Evolutionary conservation across 73 alveolate species (phyloP), one percentile per base, ranked within the genome.

Genomic region (Paraurostyla sp.): DNA sequence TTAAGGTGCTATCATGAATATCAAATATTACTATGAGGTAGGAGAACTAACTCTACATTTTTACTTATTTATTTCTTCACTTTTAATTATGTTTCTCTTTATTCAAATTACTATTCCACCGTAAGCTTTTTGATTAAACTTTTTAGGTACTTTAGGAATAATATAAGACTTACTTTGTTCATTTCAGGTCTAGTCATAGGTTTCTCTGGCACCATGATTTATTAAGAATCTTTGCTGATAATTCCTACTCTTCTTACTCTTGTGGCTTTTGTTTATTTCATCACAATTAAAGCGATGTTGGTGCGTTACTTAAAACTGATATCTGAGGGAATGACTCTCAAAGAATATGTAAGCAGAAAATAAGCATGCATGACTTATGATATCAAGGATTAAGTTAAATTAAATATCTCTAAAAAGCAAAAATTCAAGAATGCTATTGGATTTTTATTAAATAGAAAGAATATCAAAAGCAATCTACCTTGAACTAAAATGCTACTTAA

Each of bases 291-390:
- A 16, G 48, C 23, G 52, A 45, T 73, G 71, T 20, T 73, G 33
- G 0, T 48, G 2, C 25, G 29, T 43, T 73, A 73, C 42, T 15
- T 45, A 1, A 73, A 3, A 0, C 33, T 73, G 36, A 50, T 50
- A 0, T 36, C 51, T 2, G n/a, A 73, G 33, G 71, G 71, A 6
- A 9, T 73, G 6, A 73, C 87, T 9, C 35, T 43, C 87, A 73
- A 73, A 33, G 87, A 73, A 36, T 23, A 43, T 3, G 16, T 73
- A 32, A 43, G 71, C 40, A 45, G 87, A 23, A 43, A 9, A 29
- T 18, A 45, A 15, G 87, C 87, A 2, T 42, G 65, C 30, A 6
- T 11, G 71, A 50, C 68, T 25, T 48, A 25, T 16, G 23, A 25
- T 13, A 45, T 73, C n/a, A 45, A 73, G 38, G 87, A 73, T 45